phyloP scores from a whole-genome alignment of 306 rosid genomes.

The Medicago ruthenica region DNA sequence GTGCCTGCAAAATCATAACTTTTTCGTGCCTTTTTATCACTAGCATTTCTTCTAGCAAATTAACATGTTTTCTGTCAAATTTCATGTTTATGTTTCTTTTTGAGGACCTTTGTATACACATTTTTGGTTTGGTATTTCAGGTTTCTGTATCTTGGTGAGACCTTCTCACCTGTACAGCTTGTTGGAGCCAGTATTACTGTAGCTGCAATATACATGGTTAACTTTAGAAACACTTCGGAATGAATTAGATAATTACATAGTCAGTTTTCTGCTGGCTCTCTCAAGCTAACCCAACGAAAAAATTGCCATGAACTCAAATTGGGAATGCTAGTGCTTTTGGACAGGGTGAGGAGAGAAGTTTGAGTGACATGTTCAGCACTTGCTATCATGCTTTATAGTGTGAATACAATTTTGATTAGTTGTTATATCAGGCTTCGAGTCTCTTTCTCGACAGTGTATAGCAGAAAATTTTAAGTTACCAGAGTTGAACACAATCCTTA shows the following conservation, averaged over 20 bases:
- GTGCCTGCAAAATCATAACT: neutral
- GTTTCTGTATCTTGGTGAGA: conserved; percentile 84
- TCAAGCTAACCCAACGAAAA: conserved; percentile 28
- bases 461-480: conserved; percentile 16
- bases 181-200: conserved; percentile 79
- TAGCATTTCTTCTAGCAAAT: conserved; percentile 2
- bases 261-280: conserved; percentile 18
- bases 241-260: conserved; percentile 46
- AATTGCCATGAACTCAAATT: conserved; percentile 14
- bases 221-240: conserved; percentile 61
- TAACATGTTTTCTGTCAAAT: neutral
- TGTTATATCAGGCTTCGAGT: conserved; percentile 20
- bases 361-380: neutral
- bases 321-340: conserved; percentile 36
- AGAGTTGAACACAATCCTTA: conserved; percentile 18
- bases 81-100: conserved; percentile 53
- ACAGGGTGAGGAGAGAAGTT: neutral
- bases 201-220: conserved; percentile 83
- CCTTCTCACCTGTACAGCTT: conserved; percentile 86
- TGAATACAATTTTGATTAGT: conserved; percentile 38
- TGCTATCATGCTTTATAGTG: conserved; percentile 27
- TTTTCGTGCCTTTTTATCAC: conserved; percentile 4
- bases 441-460: conserved; percentile 18
- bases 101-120: conserved; percentile 50
- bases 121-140: conserved; percentile 51